These are phyloP conservation scores for Hanseniaspora pseudoguilliermondii DNA, from an alignment of 805 yeast species.

Conservation along the genomic window DNA sequence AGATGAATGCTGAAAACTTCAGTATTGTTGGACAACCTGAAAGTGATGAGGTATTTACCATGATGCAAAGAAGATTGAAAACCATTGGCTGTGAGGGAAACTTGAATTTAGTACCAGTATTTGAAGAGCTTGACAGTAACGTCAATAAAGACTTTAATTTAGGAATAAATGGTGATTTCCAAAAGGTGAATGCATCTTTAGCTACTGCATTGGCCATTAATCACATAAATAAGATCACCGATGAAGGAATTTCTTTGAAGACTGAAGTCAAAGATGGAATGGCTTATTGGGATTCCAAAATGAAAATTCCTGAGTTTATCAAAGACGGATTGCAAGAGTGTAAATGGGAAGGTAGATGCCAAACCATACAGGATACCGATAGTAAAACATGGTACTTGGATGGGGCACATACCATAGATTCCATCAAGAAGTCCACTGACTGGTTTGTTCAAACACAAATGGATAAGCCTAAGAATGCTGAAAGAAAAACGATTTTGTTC, in stretches of 20 bases:
- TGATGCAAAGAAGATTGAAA: constrained; percentile 50
- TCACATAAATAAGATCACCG: constrained; percentile 33
- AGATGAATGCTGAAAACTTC: constrained; percentile 51
- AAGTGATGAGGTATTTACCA: constrained; percentile 36
- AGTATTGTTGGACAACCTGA: constrained; percentile 45
- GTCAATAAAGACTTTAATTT: constrained; percentile 29
- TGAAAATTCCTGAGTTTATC: constrained; percentile 37
- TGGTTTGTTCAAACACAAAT: constrained; percentile 50
- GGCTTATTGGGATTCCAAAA: constrained; percentile 6
- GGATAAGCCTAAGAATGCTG: constrained; percentile 12
- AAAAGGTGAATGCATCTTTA: constrained; percentile 70
- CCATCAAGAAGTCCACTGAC: constrained; percentile 62
- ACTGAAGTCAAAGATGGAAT: constrained; percentile 13
- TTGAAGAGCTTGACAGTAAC: constrained; percentile 23
- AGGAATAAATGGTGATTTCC: constrained; percentile 79
- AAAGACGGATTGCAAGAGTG: constrained; percentile 51
- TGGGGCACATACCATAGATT: constrained; percentile 92
- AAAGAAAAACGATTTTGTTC: constrained; percentile 36
- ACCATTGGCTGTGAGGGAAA: constrained; percentile 39
- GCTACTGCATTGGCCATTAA: constrained; percentile 60
- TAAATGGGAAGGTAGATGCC: constrained; percentile 95
- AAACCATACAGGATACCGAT: constrained; percentile 38
- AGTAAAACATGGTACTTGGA: constrained; percentile 70
- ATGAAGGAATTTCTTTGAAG: constrained; percentile 14
- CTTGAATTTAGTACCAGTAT: constrained; percentile 40